These are phyloP conservation scores for Colletotrichum cereale DNA, from an alignment of 2,329 filamentous ascomycete genomes.

Conservation along the genomic window DNA sequence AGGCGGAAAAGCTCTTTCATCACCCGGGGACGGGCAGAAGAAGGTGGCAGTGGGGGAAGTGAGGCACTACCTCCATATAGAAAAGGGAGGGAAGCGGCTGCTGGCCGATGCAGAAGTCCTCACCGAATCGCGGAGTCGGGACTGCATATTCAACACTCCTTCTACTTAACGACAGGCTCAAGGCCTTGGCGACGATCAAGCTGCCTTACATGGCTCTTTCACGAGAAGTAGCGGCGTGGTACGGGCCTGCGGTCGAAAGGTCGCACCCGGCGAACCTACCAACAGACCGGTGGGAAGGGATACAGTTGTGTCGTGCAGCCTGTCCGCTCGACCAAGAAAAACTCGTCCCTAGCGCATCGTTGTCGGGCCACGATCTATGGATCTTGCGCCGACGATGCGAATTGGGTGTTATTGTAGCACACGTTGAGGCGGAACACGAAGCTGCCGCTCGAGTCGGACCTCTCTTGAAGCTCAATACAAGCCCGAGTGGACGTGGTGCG, in stretches of 20 bases:
- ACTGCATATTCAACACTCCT: conserved; percentile 21
- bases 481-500: conserved; percentile 1
- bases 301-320: conserved; percentile 30
- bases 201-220: conserved; percentile 16
- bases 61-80: neutral
- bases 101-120: conserved; percentile 18
- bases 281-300: conserved; percentile 35
- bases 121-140: conserved; percentile 24
- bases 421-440: conserved; percentile 20
- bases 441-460: conserved; percentile 23
- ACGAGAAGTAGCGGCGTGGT: conserved; percentile 31
- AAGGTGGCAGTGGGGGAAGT: conserved; percentile 1
- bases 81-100: conserved; percentile 11
- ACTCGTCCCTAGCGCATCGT: conserved; percentile 14
- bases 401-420: conserved; percentile 31
- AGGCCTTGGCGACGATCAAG: conserved; percentile 28
- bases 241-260: conserved; percentile 38
- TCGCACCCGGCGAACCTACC: conserved; percentile 39
- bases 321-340: conserved; percentile 21
- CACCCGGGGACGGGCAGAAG: neutral
- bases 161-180: conserved; percentile 6
- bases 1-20: conserved; percentile 36
- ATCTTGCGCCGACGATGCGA: conserved; percentile 31
- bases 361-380: conserved; percentile 32
- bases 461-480: conserved; percentile 16